Conservation (phyloP, 306 rosid genomes). For the Geum urbanum region DNA sequence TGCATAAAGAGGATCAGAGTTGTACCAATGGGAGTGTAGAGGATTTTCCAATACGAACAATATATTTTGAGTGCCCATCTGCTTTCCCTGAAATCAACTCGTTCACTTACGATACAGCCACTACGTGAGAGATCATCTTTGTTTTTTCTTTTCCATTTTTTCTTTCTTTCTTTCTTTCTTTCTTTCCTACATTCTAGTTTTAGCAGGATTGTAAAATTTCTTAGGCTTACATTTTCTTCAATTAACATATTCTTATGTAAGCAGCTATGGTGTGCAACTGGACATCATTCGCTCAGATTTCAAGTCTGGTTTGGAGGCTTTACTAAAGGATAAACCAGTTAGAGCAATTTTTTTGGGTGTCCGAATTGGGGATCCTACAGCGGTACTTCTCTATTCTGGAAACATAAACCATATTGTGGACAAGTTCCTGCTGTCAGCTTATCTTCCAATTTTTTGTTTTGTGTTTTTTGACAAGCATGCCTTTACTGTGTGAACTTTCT, state of each 20-base stretch:
- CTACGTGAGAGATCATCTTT: slow-evolving; percentile 50
- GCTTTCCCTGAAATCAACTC: slow-evolving; percentile 85
- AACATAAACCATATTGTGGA: slow-evolving; percentile 7
- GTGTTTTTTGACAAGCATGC: not conserved
- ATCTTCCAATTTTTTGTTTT: not conserved
- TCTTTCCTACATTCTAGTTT: not conserved
- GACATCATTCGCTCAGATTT: slow-evolving; percentile 78
- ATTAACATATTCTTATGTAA: slow-evolving; percentile 27
- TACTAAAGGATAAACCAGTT: slow-evolving; percentile 67
- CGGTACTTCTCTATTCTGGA: slow-evolving; percentile 47
- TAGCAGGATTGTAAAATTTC: not conserved
- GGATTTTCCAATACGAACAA: slow-evolving; percentile 74
- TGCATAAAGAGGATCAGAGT: slow-evolving; percentile 61
- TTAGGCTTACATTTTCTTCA: slow-evolving; percentile 1
- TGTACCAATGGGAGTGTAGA: slow-evolving; percentile 47
- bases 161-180: slow-evolving; percentile 3
- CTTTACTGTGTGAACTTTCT: slow-evolving; percentile 10
- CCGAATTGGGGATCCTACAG: slow-evolving; percentile 98
- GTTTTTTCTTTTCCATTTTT: slow-evolving; percentile 17
- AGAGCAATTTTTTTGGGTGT: slow-evolving; percentile 96
- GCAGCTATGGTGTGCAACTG: slow-evolving; percentile 84
- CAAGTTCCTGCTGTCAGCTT: slow-evolving; percentile 14
- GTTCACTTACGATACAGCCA: slow-evolving; percentile 71
- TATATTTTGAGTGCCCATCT: slow-evolving; percentile 78
- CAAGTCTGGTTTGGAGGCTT: slow-evolving; percentile 89